phyloP scores from a whole-genome alignment of 164 flowering plant species.

The Berberis thunbergii region DNA sequence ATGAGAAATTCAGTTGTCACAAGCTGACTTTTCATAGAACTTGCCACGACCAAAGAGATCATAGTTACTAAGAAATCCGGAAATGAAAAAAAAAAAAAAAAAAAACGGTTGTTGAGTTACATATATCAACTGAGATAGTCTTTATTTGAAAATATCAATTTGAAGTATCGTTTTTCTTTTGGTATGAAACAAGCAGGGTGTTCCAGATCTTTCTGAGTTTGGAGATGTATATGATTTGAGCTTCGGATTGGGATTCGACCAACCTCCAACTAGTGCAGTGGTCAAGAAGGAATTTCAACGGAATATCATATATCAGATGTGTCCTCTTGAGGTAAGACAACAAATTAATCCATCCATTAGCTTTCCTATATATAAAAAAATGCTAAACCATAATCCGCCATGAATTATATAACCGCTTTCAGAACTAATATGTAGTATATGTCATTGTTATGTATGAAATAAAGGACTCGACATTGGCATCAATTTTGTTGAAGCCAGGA shows the following conservation, averaged over 20 bases:
- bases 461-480: constrained; percentile 56
- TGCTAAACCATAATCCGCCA: not conserved
- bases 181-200: constrained; percentile 34
- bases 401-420: not conserved
- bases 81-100: too few species aligned
- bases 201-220: constrained; percentile 36
- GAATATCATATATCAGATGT: constrained; percentile 39
- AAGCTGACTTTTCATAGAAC: too few species aligned
- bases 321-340: constrained; percentile 57
- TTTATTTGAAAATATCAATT: not conserved
- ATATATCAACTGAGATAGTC: too few species aligned
- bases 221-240: constrained; percentile 11
- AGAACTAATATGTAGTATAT: not conserved
- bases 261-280: constrained; percentile 56
- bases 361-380: not conserved
- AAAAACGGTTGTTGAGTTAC: too few species aligned
- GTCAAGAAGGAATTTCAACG: constrained; percentile 50
- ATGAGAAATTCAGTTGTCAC: too few species aligned
- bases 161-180: not conserved
- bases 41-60: too few species aligned
- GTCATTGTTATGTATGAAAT: not conserved
- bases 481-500: constrained; percentile 58
- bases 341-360: too few species aligned
- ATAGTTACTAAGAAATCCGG: too few species aligned
- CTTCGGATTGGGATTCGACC: constrained; percentile 42